These are phyloP conservation scores for Scenedesmus sp. DNA, from an alignment of 163 green algal genomes.

Conservation along the genomic window DNA sequence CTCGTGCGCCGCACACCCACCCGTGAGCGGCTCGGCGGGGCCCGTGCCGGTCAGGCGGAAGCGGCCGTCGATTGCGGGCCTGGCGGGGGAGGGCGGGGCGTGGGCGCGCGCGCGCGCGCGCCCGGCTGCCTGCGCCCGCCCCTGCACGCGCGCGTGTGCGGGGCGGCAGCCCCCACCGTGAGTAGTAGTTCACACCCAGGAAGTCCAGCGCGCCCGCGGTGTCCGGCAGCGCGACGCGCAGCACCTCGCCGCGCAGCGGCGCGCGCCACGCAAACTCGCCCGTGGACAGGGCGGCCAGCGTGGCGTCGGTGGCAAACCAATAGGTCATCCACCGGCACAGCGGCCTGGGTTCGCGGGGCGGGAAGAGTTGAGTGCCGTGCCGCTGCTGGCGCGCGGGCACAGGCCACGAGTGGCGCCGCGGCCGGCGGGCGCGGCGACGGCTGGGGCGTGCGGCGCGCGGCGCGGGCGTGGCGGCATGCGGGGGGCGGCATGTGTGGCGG, in stretches of 20 bases:
- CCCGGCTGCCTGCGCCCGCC: too few relatives aligned
- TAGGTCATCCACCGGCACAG: conserved; percentile 63
- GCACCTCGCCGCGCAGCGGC: conserved; percentile 42
- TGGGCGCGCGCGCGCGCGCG: too few relatives aligned
- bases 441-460: conserved; percentile 7
- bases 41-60: conserved; percentile 21
- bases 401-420: not conserved
- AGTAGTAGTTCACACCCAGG: conserved; percentile 88
- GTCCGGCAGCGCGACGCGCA: conserved; percentile 11
- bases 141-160: too few relatives aligned
- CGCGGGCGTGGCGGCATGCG: conserved; percentile 13
- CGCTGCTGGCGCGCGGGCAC: too few relatives aligned
- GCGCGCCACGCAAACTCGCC: conserved; percentile 68
- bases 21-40: conserved; percentile 18
- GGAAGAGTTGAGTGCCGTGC: too few relatives aligned
- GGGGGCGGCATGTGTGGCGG: too few relatives aligned
- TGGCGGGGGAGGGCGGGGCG: too few relatives aligned
- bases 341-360: conserved; percentile 40
- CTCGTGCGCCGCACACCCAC: too few relatives aligned
- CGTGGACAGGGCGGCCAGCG: conserved; percentile 74
- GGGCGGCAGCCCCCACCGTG: too few relatives aligned
- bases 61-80: conserved; percentile 35
- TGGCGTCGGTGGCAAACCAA: conserved; percentile 66
- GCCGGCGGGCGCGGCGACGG: not conserved
- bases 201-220: conserved; percentile 61